A percentile compares a stretch with the other conserved stretches of the same genome.
phyloP scores from a whole-genome alignment of 129 eudicot species.

The Sambucus nigra region DNA sequence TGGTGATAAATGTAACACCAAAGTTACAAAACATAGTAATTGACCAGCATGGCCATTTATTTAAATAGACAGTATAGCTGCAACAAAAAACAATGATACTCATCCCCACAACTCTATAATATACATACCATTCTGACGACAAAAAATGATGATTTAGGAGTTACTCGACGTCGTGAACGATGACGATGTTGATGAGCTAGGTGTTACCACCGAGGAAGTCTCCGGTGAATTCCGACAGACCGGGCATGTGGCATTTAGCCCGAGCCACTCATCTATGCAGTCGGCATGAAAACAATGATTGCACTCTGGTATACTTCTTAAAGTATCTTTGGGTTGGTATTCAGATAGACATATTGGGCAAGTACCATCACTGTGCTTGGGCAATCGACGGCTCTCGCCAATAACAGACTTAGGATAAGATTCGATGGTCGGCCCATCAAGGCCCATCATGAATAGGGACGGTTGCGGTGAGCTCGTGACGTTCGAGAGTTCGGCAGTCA shows the following conservation, averaged over 20 bases:
- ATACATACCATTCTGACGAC: background rate
- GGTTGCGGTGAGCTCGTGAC: slow-evolving; percentile 15
- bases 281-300: slow-evolving; percentile 68
- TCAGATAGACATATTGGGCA: slow-evolving; percentile 77
- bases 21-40: too few species aligned
- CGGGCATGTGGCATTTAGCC: slow-evolving; percentile 67
- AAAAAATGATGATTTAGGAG: background rate
- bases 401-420: slow-evolving; percentile 56
- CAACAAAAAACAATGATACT: too few species aligned
- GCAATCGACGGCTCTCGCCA: slow-evolving; percentile 59
- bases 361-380: slow-evolving; percentile 33
- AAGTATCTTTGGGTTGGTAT: slow-evolving; percentile 57
- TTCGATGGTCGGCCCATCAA: slow-evolving; percentile 48
- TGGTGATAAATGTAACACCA: too few species aligned
- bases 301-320: slow-evolving; percentile 70
- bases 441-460: slow-evolving; percentile 22
- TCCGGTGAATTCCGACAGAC: slow-evolving; percentile 68
- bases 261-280: slow-evolving; percentile 87
- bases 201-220: slow-evolving; percentile 18
- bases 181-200: slow-evolving; percentile 19
- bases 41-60: too few species aligned
- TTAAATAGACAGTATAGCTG: too few species aligned
- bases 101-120: background rate
- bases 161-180: slow-evolving; percentile 14
- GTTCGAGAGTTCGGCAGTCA: slow-evolving; percentile 4